These are phyloP conservation scores for Paramecium primaurelia DNA, from an alignment of 73 alveolate species.

Conservation along the genomic window DNA sequence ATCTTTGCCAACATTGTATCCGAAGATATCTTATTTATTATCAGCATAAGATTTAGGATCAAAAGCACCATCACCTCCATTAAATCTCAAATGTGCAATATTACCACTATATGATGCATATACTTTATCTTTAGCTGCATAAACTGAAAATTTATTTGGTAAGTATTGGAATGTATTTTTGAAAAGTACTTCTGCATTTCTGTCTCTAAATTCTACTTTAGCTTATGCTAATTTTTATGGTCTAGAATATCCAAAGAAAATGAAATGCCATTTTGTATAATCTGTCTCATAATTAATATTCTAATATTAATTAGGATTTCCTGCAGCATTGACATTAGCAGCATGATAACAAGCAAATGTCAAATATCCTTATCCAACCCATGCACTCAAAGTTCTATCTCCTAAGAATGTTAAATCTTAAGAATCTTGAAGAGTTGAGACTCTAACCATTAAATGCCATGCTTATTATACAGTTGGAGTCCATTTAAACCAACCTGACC, in stretches of 20 bases:
- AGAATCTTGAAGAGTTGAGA: background rate
- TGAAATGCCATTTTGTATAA: constrained; percentile 9
- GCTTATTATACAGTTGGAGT: background rate
- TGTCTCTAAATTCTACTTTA: background rate
- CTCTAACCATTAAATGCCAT: constrained; percentile 46
- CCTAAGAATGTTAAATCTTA: background rate
- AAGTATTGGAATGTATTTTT: background rate
- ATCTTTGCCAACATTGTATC: background rate
- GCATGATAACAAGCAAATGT: background rate
- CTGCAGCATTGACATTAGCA: background rate
- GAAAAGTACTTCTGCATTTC: background rate
- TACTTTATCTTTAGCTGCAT: background rate
- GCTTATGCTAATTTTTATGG: background rate
- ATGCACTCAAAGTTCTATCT: constrained; percentile 27
- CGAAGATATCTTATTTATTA: constrained; percentile 16
- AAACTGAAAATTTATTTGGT: background rate
- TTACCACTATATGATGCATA: constrained; percentile 46
- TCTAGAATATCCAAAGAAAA: constrained; percentile 30
- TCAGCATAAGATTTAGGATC: background rate
- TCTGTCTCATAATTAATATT: background rate
- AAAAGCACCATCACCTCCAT: constrained; percentile 48
- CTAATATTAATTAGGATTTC: background rate
- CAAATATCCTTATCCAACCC: constrained; percentile 36
- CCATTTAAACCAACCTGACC: constrained; percentile 53
- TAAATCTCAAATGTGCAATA: constrained; percentile 30